Base-by-base conservation (phyloP, 1,284 basidiomycete genomes). In the Sutorius eximius region DNA sequence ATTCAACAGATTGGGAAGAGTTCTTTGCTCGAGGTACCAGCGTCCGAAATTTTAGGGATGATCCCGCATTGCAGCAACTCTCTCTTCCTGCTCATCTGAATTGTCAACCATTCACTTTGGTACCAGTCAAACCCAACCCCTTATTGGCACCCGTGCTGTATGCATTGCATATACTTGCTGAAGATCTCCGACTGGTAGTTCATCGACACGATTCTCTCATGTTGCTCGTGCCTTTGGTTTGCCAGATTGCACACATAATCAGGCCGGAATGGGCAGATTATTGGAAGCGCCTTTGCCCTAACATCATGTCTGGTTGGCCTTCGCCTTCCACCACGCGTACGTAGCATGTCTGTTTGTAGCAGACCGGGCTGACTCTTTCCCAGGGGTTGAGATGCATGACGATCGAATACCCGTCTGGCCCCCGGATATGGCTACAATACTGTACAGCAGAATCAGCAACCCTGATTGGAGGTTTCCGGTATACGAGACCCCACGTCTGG, bases 221-320 rank as follows among this genome's bases (percentile, higher is more conserved):
- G n/a, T 73, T 73, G 27, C 72, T 95, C 9, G 86, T 80, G 0
- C 80, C 81, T 1, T 61, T 93, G 11, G 78, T 95, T 8, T 82
- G 85, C 54, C 76, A 78, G 1, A 71, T 95, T n/a, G 88, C 89
- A 3, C 65, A 77, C 9, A 71, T 83, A 13, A 81, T 90, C 6
- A 80, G 87, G 27, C 81, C 81, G 0, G 90, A 92, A 64, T 97
- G 93, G 91, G 81, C 83, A 2, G 93, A 96, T 69, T 94, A 93
- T 66, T 93, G 91, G 89, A 86, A 86, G 59, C 80, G 91, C 8
- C 72, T 92, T 29, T 82, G 84, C 62, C 90, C 91, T 1, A 77
- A 80, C 44, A 77, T 79, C 20, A 71, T 79, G 59, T 69, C 75
- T 30, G 65, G 71, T 20, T 91, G 89, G 89, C 80, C 81, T 3